A percentile compares a stretch with the other conserved stretches of the same genome.
Evolutionary conservation across 352 stramenopile species (phyloP).

Genomic region (Pythium folliculosum): DNA sequence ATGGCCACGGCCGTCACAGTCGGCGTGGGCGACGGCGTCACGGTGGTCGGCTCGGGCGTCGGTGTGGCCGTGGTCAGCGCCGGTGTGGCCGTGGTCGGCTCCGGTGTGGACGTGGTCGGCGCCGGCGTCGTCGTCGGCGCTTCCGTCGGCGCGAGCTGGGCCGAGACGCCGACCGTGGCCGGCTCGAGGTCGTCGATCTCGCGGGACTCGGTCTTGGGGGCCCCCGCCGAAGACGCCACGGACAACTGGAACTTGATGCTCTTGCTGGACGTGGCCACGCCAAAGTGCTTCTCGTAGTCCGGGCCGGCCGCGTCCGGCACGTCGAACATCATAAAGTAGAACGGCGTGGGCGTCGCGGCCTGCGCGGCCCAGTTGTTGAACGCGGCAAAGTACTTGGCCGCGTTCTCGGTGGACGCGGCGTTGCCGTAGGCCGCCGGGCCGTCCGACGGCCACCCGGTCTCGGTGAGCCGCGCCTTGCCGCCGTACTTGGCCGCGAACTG

Average conservation of each 20-base stretch:
- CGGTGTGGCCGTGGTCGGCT: not conserved
- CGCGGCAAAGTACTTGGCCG: slow-evolving; percentile 48
- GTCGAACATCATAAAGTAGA: slow-evolving; percentile 75
- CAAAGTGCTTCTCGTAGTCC: slow-evolving; percentile 66
- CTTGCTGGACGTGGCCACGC: slow-evolving; percentile 22
- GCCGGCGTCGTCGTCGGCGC: slow-evolving; percentile 7
- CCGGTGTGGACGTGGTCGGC: slow-evolving; percentile 9
- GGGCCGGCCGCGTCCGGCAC: slow-evolving; percentile 29
- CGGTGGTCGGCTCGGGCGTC: slow-evolving; percentile 9
- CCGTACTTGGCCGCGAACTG: slow-evolving; percentile 27
- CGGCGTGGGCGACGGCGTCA: slow-evolving; percentile 3
- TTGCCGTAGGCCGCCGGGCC: slow-evolving; percentile 33
- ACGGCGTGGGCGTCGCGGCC: slow-evolving; percentile 32
- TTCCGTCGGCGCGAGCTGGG: slow-evolving; percentile 7
- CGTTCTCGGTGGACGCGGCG: slow-evolving; percentile 33
- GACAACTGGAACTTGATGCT: slow-evolving; percentile 16
- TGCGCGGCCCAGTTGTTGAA: slow-evolving; percentile 36
- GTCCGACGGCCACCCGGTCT: slow-evolving; percentile 31
- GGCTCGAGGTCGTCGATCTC: slow-evolving; percentile 1
- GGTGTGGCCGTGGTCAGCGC: not conserved
- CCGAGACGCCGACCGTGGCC: not conserved
- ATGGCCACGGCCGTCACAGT: not conserved
- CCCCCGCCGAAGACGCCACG: not conserved
- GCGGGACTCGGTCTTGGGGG: not conserved
- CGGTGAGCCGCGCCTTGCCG: slow-evolving; percentile 32